phyloP scores from a whole-genome alignment of 2,329 filamentous ascomycete genomes.

The Keithomyces neogunnii region DNA sequence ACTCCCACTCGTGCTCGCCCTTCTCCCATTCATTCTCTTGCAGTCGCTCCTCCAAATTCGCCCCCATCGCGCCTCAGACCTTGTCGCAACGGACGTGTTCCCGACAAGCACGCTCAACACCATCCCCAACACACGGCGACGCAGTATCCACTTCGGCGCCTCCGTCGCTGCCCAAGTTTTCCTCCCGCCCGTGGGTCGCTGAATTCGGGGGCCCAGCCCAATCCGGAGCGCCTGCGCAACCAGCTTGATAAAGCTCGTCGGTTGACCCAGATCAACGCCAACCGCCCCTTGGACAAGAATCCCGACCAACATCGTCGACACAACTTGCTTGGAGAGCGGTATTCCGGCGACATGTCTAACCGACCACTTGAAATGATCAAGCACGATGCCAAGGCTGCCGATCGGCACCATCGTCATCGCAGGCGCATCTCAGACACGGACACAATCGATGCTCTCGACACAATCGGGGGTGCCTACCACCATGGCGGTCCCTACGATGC shows the following conservation, averaged over 20 bases:
- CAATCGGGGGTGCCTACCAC: slow-evolving; percentile 62
- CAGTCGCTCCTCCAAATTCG: not conserved
- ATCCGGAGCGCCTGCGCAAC: not conserved
- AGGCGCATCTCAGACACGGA: slow-evolving; percentile 63
- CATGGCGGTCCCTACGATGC: slow-evolving; percentile 90
- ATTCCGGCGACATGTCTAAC: slow-evolving; percentile 55
- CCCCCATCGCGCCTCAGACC: not conserved
- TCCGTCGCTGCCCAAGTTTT: slow-evolving; percentile 1
- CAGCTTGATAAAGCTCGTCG: not conserved
- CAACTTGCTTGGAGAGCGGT: slow-evolving; percentile 31
- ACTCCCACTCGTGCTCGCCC: too few relatives aligned
- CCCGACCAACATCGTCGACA: slow-evolving; percentile 9
- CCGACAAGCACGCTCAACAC: not conserved
- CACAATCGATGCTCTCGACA: slow-evolving; percentile 72
- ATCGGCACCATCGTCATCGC: slow-evolving; percentile 59
- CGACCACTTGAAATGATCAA: slow-evolving; percentile 60
- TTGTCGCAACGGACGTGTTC: too few relatives aligned
- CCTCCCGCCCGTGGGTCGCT: not conserved
- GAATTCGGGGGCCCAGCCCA: not conserved
- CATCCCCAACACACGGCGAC: not conserved
- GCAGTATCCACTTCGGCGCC: not conserved
- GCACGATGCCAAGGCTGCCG: slow-evolving; percentile 54
- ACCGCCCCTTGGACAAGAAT: slow-evolving; percentile 5
- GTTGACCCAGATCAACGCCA: not conserved
- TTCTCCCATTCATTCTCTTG: not conserved